phyloP scores from a whole-genome alignment of 805 yeast species.

The Yamadazyma kitorensis region DNA sequence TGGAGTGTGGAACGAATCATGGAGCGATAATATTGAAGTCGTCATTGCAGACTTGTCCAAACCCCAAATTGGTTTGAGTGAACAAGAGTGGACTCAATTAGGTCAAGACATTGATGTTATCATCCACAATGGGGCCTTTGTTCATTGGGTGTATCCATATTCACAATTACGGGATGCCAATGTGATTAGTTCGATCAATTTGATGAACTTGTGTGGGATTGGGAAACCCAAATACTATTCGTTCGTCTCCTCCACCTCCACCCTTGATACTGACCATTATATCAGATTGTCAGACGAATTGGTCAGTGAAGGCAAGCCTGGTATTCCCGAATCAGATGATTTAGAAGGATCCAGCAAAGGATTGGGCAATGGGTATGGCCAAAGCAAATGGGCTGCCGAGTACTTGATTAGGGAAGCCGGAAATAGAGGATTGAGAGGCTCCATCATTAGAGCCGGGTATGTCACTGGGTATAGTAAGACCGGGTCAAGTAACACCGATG shows the following conservation, averaged over 20 bases:
- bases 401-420: conserved; percentile 87
- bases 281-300: conserved; percentile 73
- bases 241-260: conserved; percentile 94
- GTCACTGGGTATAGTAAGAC: conserved; percentile 81
- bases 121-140: conserved; percentile 96
- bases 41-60: conserved; percentile 81
- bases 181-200: conserved; percentile 83
- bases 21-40: conserved; percentile 57
- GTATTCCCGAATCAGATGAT: conserved; percentile 81
- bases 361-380: conserved; percentile 92
- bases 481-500: conserved; percentile 95
- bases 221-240: conserved; percentile 85
- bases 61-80: conserved; percentile 66
- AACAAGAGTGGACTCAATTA: conserved; percentile 56
- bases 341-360: conserved; percentile 79
- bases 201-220: conserved; percentile 68
- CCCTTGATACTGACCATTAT: conserved; percentile 81
- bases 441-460: conserved; percentile 93
- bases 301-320: conserved; percentile 60
- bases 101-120: conserved; percentile 69
- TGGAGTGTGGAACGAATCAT: conserved; percentile 72
- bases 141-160: conserved; percentile 98
- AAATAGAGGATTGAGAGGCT: conserved; percentile 78
- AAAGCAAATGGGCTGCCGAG: conserved; percentile 97
- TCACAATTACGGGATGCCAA: conserved; percentile 87